A percentile compares a stretch with the other conserved stretches of the same genome.
Conservation (phyloP, 768 basidiomycete species). For the Strobilomyces dryophilus region DNA sequence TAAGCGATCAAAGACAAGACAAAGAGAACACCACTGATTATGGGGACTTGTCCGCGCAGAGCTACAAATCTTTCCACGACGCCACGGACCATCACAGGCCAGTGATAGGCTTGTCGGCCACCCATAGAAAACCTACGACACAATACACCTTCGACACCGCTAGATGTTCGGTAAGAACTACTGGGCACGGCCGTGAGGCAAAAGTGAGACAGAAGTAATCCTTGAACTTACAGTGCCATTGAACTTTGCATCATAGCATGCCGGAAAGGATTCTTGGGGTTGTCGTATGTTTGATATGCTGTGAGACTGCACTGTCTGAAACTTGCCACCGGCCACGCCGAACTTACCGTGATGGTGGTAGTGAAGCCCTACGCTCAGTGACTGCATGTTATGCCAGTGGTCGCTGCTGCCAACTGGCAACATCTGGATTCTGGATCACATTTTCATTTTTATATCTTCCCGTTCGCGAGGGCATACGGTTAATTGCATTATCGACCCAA, state of each 20-base stretch:
- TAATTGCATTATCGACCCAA: too few relatives aligned
- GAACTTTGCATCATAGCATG: neutral
- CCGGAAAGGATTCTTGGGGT: neutral
- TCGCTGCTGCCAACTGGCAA: neutral
- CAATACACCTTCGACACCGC: slow-evolving; percentile 16
- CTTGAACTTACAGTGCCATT: neutral
- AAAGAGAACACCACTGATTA: slow-evolving; percentile 43
- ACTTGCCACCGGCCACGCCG: neutral
- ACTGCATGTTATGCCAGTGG: slow-evolving; percentile 4
- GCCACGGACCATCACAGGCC: slow-evolving; percentile 56
- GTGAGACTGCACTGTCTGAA: neutral
- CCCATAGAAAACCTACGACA: slow-evolving; percentile 55
- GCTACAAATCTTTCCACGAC: slow-evolving; percentile 42
- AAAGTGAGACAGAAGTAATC: neutral
- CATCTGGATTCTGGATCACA: neutral
- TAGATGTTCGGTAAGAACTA: slow-evolving; percentile 41
- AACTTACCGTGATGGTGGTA: neutral
- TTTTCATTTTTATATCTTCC: slow-evolving; percentile 5
- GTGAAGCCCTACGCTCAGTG: slow-evolving; percentile 17
- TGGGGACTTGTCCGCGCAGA: slow-evolving; percentile 54
- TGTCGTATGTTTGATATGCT: neutral
- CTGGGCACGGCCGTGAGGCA: slow-evolving; percentile 45
- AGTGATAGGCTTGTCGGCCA: slow-evolving; percentile 55
- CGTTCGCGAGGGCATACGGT: neutral
- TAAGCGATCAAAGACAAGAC: neutral